phyloP scores from a whole-genome alignment of 352 stramenopile species.

The Saprolegnia parasitica region DNA sequence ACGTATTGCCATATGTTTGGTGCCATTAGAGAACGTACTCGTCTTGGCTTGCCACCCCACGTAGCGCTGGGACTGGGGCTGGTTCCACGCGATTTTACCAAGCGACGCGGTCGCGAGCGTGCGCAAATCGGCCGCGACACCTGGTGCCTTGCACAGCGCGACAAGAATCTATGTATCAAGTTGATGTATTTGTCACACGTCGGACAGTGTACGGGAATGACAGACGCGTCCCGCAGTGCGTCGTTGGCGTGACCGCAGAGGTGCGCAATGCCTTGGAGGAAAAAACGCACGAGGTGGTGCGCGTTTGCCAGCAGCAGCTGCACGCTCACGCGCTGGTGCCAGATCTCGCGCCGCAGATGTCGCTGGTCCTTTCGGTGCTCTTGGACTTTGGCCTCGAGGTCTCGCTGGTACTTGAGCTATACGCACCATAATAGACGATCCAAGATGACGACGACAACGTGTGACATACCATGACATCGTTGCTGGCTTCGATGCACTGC shows the following conservation, averaged over 20 bases:
- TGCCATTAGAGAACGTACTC: constrained; percentile 17
- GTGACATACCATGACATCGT: constrained; percentile 48
- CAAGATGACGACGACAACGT: constrained; percentile 33
- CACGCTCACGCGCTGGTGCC: constrained; percentile 59
- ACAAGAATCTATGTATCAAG: constrained; percentile 41
- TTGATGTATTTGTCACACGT: neutral
- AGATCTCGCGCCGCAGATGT: constrained; percentile 56
- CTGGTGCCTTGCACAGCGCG: constrained; percentile 39
- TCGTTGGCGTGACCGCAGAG: constrained; percentile 54
- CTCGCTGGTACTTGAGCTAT: constrained; percentile 55
- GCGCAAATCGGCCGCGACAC: constrained; percentile 36
- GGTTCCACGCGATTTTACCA: constrained; percentile 61
- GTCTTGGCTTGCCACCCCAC: constrained; percentile 66
- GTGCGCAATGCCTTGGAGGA: constrained; percentile 51
- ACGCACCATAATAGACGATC: constrained; percentile 31
- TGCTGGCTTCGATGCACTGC: constrained; percentile 53
- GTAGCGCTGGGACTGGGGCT: constrained; percentile 47
- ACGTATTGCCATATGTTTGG: neutral
- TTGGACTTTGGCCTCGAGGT: constrained; percentile 19
- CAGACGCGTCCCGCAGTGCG: constrained; percentile 48
- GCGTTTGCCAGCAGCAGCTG: constrained; percentile 65
- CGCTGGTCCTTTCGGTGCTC: constrained; percentile 36
- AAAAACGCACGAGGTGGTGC: constrained; percentile 61
- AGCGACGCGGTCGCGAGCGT: constrained; percentile 50
- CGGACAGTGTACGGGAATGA: constrained; percentile 35